These are phyloP conservation scores for Smittium culicis DNA, from an alignment of 371 early-diverging fungal species.

Conservation along the genomic window DNA sequence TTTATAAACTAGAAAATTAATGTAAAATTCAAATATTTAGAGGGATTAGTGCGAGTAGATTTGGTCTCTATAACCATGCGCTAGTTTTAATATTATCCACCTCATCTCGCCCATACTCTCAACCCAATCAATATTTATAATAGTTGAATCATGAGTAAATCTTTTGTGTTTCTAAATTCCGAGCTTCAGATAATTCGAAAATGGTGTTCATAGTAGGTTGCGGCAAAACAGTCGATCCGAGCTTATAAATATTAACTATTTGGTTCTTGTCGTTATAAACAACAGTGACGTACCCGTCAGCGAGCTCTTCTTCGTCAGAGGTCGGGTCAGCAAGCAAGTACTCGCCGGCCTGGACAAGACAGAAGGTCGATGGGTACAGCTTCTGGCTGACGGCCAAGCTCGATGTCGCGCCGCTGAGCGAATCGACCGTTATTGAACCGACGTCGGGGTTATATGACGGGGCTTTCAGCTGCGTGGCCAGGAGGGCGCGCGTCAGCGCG, in stretches of 20 bases:
- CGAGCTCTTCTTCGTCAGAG: not conserved
- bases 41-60: too few species aligned
- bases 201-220: not conserved
- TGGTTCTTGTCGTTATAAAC: conserved; percentile 5
- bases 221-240: not conserved
- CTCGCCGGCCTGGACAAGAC: not conserved
- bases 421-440: conserved; percentile 2
- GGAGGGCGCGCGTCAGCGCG: conserved; percentile 56
- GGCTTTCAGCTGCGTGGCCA: conserved; percentile 21
- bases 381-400: not conserved
- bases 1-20: too few species aligned
- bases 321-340: conserved; percentile 10
- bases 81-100: too few species aligned
- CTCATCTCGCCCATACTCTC: too few species aligned
- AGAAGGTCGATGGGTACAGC: conserved; percentile 11
- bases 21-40: too few species aligned
- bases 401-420: not conserved
- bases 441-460: conserved; percentile 1
- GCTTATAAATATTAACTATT: conserved; percentile 10
- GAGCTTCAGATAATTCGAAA: not conserved
- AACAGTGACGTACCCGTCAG: conserved; percentile 2
- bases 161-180: too few species aligned
- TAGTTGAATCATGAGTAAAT: too few species aligned
- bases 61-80: too few species aligned
- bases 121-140: too few species aligned